Percentiles rank a stretch among this genome's conserved stretches.
Conservation (phyloP, 192 early-diverging fungal species). For the Cladochytrium replicatum region DNA sequence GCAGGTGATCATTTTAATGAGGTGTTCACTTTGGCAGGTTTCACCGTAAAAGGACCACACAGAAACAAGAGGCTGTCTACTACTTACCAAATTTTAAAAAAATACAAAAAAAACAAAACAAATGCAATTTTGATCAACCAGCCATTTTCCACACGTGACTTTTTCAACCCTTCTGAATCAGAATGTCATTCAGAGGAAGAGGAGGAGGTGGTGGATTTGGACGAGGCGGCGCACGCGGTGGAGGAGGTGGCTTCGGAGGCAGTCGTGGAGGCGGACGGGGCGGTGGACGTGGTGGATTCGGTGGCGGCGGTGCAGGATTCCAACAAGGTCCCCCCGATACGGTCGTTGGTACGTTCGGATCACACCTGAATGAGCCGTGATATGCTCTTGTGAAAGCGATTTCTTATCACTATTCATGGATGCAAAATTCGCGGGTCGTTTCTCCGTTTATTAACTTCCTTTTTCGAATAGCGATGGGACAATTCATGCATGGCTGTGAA, state of each 20-base stretch:
- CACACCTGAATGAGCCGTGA: background rate
- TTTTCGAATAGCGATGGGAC: constrained; percentile 60
- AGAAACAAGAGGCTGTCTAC: too few relatives aligned
- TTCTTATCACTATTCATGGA: background rate
- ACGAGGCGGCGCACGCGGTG: constrained; percentile 35
- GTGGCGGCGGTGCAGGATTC: constrained; percentile 44
- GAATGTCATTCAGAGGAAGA: constrained; percentile 5
- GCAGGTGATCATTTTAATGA: too few relatives aligned
- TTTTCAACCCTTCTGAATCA: too few relatives aligned
- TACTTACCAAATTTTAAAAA: too few relatives aligned
- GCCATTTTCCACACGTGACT: too few relatives aligned
- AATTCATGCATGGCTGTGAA: constrained; percentile 90
- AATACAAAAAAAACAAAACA: too few relatives aligned
- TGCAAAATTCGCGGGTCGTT: background rate
- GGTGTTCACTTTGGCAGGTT: too few relatives aligned
- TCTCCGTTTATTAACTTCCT: background rate
- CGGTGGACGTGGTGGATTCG: constrained; percentile 24
- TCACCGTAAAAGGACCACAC: too few relatives aligned
- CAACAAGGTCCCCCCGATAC: constrained; percentile 63
- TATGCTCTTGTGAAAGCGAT: too few relatives aligned
- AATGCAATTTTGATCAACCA: too few relatives aligned
- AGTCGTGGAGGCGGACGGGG: background rate
- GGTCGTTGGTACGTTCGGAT: constrained; percentile 43
- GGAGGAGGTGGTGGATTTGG: constrained; percentile 37
- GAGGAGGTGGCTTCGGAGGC: constrained; percentile 17